Base-by-base conservation (phyloP, 2,329 filamentous ascomycete species). In the Xylariaceae sp. region DNA sequence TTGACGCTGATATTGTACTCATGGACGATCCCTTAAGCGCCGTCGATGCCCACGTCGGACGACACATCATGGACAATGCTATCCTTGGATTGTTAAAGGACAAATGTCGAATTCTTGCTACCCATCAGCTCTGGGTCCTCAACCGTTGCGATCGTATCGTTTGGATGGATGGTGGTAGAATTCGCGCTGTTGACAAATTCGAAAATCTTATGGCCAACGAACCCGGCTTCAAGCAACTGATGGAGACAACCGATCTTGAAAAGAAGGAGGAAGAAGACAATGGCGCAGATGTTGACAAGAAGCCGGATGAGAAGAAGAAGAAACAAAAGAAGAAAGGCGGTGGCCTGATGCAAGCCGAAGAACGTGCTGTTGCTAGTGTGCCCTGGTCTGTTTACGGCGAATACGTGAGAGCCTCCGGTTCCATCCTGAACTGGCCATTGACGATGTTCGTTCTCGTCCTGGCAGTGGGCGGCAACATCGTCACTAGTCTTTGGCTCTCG, bases 61-160 rank as follows among this genome's bases (percentile, higher is more conserved):
- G 83, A 1, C 84, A 88, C 64, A 87, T 99, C 63, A 96, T 97
- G 74, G 93, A 97, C 69, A 87, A 96, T 54, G 93, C 93, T 39
- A 97, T 99, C 48, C 84, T 91, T 52, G 93, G 93, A 7, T 77
- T 97, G 10, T 77, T 97, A 48, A 89, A 88, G 63, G 82, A 93
- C 71, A 97, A 97, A 71, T 94, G 90, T 65, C 82, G 94, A 17
- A 87, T 97, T 33, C 77, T 99, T 31, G 94, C 93, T 1, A 99
- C 94, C 0, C 94, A 99, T 70, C 93, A 97, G 69, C 82, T 97
- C 13, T 94, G 95, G 76, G 92, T 97, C 6, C 80, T 97, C 6
- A 91, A 82, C 66, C 86, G 91, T 33, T 97, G 91, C 63, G 93
- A 97, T 67, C 82, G 93, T 33, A 93, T 97, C 58, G 84, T 97